Evolutionary conservation across 2,329 filamentous ascomycete genomes (phyloP).

Genomic region (Boeremia lycopersici): DNA sequence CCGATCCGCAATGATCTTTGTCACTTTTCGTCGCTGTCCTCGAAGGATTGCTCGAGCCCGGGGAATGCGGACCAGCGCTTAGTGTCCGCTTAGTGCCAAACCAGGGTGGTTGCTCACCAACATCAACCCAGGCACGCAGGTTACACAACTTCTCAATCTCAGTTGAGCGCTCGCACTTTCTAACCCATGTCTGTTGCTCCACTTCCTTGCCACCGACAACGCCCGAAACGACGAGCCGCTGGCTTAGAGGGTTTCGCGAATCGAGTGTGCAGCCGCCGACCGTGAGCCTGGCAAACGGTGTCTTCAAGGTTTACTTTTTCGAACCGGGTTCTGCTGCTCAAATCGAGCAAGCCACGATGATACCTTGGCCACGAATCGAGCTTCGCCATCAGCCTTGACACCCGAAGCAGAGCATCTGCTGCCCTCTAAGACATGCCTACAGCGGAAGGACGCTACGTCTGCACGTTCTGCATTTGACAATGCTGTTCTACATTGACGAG

Average conservation of each 20-base stretch:
- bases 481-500: constrained; percentile 30
- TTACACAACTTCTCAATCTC: constrained; percentile 4
- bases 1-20: constrained; percentile 1
- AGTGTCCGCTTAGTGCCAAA: constrained; percentile 7
- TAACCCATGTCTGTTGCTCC: constrained; percentile 11
- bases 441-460: constrained; percentile 11
- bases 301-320: constrained; percentile 23
- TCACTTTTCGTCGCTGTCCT: constrained; percentile 3
- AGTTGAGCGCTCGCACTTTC: neutral
- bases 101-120: constrained; percentile 1
- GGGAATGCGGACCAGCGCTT: constrained; percentile 18
- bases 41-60: constrained; percentile 22
- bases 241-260: constrained; percentile 19
- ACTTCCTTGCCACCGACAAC: constrained; percentile 15
- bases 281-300: constrained; percentile 32
- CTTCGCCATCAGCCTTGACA: constrained; percentile 19
- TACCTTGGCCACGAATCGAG: constrained; percentile 30
- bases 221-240: constrained; percentile 27
- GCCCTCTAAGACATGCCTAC: constrained; percentile 13
- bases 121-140: constrained; percentile 1
- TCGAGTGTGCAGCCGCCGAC: constrained; percentile 29
- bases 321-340: constrained; percentile 5
- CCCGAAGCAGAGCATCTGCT: constrained; percentile 16
- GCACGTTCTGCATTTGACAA: constrained; percentile 37
- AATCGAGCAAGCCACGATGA: constrained; percentile 30